A percentile compares a stretch with the other conserved stretches of the same genome.
phyloP scores from a whole-genome alignment of 2,329 filamentous ascomycete species.

The Trichoderma atrobrunneum region DNA sequence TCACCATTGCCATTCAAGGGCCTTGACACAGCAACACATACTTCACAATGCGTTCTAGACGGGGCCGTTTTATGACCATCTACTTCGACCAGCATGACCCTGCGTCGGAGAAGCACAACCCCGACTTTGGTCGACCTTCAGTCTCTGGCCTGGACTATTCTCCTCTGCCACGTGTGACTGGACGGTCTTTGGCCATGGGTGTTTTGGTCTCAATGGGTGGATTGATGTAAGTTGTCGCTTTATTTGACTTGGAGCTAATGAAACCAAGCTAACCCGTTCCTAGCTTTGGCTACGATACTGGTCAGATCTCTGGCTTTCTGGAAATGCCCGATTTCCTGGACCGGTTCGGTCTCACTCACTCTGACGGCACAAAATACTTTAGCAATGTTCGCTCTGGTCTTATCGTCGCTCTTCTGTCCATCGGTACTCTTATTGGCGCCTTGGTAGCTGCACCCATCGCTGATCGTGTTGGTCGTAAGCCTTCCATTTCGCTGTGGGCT shows the following conservation, averaged over 20 bases:
- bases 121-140: conserved; percentile 32
- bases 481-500: conserved; percentile 60
- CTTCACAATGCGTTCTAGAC: conserved; percentile 19
- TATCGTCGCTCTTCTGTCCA: conserved; percentile 57
- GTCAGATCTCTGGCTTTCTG: conserved; percentile 56
- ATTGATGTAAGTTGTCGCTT: conserved; percentile 36
- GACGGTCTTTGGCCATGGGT: conserved; percentile 38
- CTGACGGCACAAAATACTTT: conserved; percentile 44
- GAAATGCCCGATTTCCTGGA: conserved; percentile 56
- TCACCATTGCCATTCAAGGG: conserved; percentile 4
- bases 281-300: conserved; percentile 48
- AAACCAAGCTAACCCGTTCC: not conserved
- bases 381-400: conserved; percentile 55
- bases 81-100: conserved; percentile 44
- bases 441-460: conserved; percentile 59
- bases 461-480: conserved; percentile 62
- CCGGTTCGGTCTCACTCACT: conserved; percentile 46
- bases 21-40: not conserved
- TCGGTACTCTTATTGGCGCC: conserved; percentile 60
- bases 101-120: conserved; percentile 35
- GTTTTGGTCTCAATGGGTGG: conserved; percentile 46
- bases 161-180: conserved; percentile 40
- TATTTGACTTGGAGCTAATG: not conserved
- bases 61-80: conserved; percentile 31
- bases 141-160: conserved; percentile 44